Evolutionary conservation across 2,329 filamentous ascomycete species (phyloP), one percentile per base, ranked within the genome.

Genomic region (Ophiostoma piceae): DNA sequence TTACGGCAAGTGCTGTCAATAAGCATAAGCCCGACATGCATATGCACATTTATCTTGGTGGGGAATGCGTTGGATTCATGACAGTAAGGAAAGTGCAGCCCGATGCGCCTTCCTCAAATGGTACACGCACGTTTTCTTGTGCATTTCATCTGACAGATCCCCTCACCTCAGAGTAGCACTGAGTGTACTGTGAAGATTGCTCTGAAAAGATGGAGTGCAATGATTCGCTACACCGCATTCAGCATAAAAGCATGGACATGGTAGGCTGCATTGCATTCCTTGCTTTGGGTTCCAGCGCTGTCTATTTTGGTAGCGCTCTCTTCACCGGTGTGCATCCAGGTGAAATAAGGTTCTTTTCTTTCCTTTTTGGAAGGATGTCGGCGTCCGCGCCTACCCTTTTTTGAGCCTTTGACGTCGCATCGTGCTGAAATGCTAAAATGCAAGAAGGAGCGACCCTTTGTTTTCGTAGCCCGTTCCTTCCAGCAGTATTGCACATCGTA

Each of bases 101-200:
- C 22, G 51, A 57, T 29, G 51, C 51, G 51, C 51, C 51, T 54
- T 54, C 51, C 51, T 54, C 51, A 54, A 54, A 54, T 12, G 51
- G 51, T 26, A 54, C 26, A 64, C 12, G 26, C 60, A 32, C 26
- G 29, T 32, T 37, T 35, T 64, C 19, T 32, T 29, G 29, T 32
- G 29, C 60, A 37, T 64, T 54, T 47, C 43, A 47, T 19, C 16
- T 47, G 43, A 35, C 43, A 47, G 39, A 35, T 35, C 35, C 35
- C 35, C 35, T 41, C 39, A 41, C 12, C 39, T 41, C 39, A 41
- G 39, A 41, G 39, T 41, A 41, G 9, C 9, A 37, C 6, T 37
- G 9, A 7, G 35, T 37, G 9, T 9, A 37, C 9, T 41, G 39
- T 41, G 39, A 41, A 14, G 5, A 41, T 37, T 35, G 35, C 35